A percentile compares a stretch with the other conserved stretches of the same genome.
Conservation (phyloP, 2,329 filamentous ascomycete genomes). For the Chaetomium strumarium region DNA sequence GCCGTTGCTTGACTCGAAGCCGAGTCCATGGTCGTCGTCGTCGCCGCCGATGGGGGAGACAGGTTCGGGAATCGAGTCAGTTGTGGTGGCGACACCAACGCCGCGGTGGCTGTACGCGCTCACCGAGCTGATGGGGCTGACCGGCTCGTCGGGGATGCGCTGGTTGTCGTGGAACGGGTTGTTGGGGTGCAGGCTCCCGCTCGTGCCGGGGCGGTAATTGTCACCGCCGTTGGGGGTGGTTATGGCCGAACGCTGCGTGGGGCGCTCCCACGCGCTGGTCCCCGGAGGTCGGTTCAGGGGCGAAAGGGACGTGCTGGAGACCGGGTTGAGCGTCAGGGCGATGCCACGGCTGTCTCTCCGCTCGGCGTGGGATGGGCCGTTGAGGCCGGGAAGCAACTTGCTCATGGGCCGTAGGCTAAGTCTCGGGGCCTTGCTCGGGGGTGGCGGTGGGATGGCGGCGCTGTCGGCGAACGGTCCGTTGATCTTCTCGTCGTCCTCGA, state of each 20-base stretch:
- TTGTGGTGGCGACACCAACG: constrained; percentile 35
- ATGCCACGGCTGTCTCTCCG: constrained; percentile 46
- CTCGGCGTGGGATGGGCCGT: constrained; percentile 32
- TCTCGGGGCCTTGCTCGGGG: constrained; percentile 59
- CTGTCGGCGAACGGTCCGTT: constrained; percentile 35
- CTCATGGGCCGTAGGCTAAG: constrained; percentile 81
- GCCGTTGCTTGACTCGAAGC: not conserved
- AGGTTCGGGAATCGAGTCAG: constrained; percentile 26
- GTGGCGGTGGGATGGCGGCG: constrained; percentile 30
- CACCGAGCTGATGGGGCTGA: constrained; percentile 33
- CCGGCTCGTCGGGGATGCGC: constrained; percentile 34
- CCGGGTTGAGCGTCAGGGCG: constrained; percentile 33
- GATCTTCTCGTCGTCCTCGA: constrained; percentile 60
- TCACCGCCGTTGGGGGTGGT: constrained; percentile 24
- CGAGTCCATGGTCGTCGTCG: constrained; percentile 7
- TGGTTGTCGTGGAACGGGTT: constrained; percentile 69
- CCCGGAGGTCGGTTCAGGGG: constrained; percentile 28
- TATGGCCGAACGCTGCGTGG: constrained; percentile 30
- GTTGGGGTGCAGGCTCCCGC: constrained; percentile 44
- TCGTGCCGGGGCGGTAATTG: constrained; percentile 40
- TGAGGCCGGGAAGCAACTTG: constrained; percentile 69
- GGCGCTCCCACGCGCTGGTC: constrained; percentile 43
- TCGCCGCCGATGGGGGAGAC: constrained; percentile 24
- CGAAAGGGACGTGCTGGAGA: constrained; percentile 21
- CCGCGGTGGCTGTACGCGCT: constrained; percentile 25